Evolutionary conservation across 1,139 yeast species (phyloP).

Genomic region (Nakaseomyces sp.): DNA sequence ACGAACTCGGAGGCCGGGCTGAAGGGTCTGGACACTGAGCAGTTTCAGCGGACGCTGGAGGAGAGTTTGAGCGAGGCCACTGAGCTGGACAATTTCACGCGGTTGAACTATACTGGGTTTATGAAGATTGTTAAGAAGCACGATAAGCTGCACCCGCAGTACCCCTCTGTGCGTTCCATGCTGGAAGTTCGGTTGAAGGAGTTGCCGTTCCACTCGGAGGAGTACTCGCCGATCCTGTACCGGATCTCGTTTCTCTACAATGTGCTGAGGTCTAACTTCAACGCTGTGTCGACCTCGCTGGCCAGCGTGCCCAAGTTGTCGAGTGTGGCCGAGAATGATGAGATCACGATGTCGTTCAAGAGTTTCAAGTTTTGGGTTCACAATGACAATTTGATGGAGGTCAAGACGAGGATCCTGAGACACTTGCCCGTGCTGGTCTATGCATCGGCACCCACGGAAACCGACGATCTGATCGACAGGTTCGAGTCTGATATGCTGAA

Average conservation of each 20-base stretch:
- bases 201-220: constrained; percentile 89
- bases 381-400: constrained; percentile 94
- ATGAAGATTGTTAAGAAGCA: constrained; percentile 92
- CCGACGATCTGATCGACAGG: constrained; percentile 26
- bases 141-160: constrained; percentile 78
- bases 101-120: constrained; percentile 91
- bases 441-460: constrained; percentile 35
- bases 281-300: constrained; percentile 25
- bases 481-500: constrained; percentile 32
- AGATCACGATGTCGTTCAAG: constrained; percentile 48
- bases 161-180: constrained; percentile 73
- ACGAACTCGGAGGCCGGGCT: constrained; percentile 29
- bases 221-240: constrained; percentile 83
- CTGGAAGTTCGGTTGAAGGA: constrained; percentile 79
- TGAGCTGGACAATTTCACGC: constrained; percentile 80
- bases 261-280: constrained; percentile 45
- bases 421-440: constrained; percentile 88
- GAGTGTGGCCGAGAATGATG: constrained; percentile 20
- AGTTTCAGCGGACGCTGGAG: constrained; percentile 61
- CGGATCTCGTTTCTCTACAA: constrained; percentile 75
- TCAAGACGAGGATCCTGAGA: constrained; percentile 84
- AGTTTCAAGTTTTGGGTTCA: constrained; percentile 93
- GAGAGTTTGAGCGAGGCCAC: constrained; percentile 65
- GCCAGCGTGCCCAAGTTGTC: constrained; percentile 29
- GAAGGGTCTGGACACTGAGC: constrained; percentile 23